Conservation (phyloP, 345 rosid species). For the Salix purpurea region DNA sequence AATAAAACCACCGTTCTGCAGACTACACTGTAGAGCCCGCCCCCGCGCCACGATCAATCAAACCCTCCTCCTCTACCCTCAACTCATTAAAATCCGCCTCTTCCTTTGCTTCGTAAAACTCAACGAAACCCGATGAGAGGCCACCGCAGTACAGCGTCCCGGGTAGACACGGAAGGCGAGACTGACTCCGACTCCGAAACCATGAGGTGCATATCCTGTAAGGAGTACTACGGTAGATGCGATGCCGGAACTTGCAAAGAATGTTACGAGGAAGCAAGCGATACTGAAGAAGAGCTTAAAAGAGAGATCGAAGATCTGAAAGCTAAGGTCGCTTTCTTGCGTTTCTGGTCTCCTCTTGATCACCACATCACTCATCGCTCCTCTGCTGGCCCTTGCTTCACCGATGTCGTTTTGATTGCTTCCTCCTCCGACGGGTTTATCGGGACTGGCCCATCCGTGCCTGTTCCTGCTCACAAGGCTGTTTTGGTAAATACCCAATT, state of each 20-base stretch:
- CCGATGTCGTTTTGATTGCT: conserved; percentile 65
- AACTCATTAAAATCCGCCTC: too few relatives aligned
- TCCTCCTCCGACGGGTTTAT: conserved; percentile 33
- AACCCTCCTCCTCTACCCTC: background rate
- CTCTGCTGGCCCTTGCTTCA: conserved; percentile 27
- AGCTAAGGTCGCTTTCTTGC: conserved; percentile 58
- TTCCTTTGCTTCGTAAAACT: background rate
- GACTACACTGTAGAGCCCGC: background rate
- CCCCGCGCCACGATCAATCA: background rate
- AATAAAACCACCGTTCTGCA: background rate
- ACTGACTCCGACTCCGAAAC: conserved; percentile 17
- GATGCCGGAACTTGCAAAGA: conserved; percentile 70
- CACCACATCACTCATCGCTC: conserved; percentile 21
- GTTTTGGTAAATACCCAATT: conserved; percentile 49
- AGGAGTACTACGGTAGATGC: conserved; percentile 41
- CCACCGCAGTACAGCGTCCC: background rate
- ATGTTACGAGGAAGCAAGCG: conserved; percentile 55
- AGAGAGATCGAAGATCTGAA: conserved; percentile 73
- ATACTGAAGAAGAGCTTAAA: conserved; percentile 68
- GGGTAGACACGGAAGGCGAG: conserved; percentile 21
- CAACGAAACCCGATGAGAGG: conserved; percentile 5
- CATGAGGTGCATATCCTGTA: conserved; percentile 65
- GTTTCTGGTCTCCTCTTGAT: conserved; percentile 49
- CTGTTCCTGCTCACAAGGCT: conserved; percentile 63
- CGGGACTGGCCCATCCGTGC: conserved; percentile 29